Conservation (phyloP, 1,139 yeast species). For the Sugiyamaella castrensis region DNA sequence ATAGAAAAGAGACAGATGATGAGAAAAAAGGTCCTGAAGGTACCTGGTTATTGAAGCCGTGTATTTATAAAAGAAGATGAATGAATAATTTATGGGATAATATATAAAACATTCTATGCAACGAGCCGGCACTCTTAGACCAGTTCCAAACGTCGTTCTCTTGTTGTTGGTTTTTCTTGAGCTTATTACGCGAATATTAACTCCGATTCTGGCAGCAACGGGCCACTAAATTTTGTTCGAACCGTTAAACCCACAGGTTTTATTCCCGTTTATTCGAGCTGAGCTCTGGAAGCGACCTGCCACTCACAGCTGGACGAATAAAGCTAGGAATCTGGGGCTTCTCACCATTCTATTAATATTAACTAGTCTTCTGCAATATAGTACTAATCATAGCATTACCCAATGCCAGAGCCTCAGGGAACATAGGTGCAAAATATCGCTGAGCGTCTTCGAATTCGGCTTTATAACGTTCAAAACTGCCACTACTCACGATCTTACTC, state of each 20-base stretch:
- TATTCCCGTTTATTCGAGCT: background rate
- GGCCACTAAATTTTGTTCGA: no score
- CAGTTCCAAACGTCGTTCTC: no score
- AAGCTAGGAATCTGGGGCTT: no score
- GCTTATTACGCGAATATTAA: no score
- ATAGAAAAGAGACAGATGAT: slow-evolving; percentile 56
- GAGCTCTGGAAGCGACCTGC: no score
- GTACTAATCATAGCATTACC: slow-evolving; percentile 97
- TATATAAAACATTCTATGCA: no score
- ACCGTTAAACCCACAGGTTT: no score
- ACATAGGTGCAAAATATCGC: slow-evolving; percentile 75
- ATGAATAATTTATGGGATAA: slow-evolving; percentile 3
- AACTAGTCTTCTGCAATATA: slow-evolving; percentile 44
- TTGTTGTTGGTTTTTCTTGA: no score
- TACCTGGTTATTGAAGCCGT: slow-evolving; percentile 88
- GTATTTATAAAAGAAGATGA: slow-evolving; percentile 88
- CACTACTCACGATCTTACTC: slow-evolving; percentile 78
- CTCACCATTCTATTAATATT: background rate
- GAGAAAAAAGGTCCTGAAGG: slow-evolving; percentile 67
- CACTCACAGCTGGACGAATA: no score
- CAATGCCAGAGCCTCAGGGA: slow-evolving; percentile 79
- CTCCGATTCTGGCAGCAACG: no score
- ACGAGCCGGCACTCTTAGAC: no score
- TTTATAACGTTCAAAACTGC: slow-evolving; percentile 70
- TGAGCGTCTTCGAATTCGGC: slow-evolving; percentile 76